phyloP scores from a whole-genome alignment of 1,284 basidiomycete species.

The Cutaneotrichosporon sp. region DNA sequence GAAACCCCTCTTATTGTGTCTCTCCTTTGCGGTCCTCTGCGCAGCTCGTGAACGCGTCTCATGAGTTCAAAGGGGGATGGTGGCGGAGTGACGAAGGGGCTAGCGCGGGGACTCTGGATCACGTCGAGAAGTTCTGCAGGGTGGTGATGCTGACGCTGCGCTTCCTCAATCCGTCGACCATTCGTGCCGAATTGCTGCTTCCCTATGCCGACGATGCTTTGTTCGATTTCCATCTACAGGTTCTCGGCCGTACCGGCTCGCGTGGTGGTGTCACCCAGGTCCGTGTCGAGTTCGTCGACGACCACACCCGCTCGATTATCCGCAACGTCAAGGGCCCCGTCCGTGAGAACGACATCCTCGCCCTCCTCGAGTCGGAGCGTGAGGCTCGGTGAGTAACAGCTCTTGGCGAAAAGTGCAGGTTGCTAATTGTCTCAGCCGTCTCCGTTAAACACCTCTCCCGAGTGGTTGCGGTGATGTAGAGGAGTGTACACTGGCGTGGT shows the following conservation, averaged over 20 bases:
- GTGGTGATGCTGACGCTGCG: background rate
- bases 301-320: conserved; percentile 91
- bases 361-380: conserved; percentile 96
- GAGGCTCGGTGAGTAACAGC: conserved; percentile 83
- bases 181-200: background rate
- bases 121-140: background rate
- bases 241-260: conserved; percentile 97
- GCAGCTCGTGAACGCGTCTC: no score
- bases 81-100: background rate
- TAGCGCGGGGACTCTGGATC: background rate
- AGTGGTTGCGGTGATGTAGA: conserved; percentile 16
- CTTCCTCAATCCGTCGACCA: background rate
- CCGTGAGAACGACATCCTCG: conserved; percentile 92
- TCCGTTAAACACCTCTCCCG: conserved; percentile 20
- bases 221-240: conserved; percentile 52
- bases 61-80: background rate
- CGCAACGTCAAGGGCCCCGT: conserved; percentile 99
- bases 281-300: conserved; percentile 99
- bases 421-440: conserved; percentile 16
- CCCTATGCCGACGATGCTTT: background rate
- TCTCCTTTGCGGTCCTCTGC: no score
- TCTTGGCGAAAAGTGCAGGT: background rate
- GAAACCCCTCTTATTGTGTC: no score
- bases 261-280: conserved; percentile 99
- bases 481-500: conserved; percentile 23